Base-by-base conservation (phyloP, 306 rosid species). In the Acacia melanoxylon region DNA sequence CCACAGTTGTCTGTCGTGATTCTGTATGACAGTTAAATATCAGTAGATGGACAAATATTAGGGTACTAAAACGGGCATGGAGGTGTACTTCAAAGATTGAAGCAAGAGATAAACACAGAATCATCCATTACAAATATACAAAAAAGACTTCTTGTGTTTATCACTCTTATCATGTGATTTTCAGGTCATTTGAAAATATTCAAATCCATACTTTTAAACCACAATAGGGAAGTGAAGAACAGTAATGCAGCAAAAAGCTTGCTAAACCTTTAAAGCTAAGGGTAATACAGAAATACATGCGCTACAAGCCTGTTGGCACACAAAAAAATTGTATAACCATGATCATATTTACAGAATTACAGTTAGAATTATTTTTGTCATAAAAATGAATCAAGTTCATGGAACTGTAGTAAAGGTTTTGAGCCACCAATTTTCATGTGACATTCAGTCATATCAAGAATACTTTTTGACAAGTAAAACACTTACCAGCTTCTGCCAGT, bases 401-500 rank as follows among this genome's bases (percentile, higher is more conserved):
- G 12, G 29, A 14, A 66, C 13, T 16, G 24, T 33, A 17, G 44
- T 31, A 68, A 67, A 27, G 42, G 8, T 40, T 35, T 5, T 25
- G 41, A 45, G 63, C 17, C 42, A 29, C 75, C 31, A 61, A 68
- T 25, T 74, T 20, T 6, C 15, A 19, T 49, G 48, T 27, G 27
- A 24, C 52, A 12, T 29, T 45, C 59, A 83, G 67, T 17, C 81
- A 76, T 19, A 46, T 63, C 27, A 56, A 61, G 63, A 29, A 75
- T 63, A 70, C 41, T 67, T 27, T 37, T 58, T 29, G 19, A 81
- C 58, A 59, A 56, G 40, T 40, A 51, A 68, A 79, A 81, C 33
- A 42, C 86, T 85, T 88, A 95, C 99, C 94, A 95, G 91, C 83
- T 91, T 92, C 89, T 95, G 99, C 99, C 99, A 95, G 77, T 87